Conservation (phyloP, 352 stramenopile genomes). For the Phytophthora pluvialis region DNA sequence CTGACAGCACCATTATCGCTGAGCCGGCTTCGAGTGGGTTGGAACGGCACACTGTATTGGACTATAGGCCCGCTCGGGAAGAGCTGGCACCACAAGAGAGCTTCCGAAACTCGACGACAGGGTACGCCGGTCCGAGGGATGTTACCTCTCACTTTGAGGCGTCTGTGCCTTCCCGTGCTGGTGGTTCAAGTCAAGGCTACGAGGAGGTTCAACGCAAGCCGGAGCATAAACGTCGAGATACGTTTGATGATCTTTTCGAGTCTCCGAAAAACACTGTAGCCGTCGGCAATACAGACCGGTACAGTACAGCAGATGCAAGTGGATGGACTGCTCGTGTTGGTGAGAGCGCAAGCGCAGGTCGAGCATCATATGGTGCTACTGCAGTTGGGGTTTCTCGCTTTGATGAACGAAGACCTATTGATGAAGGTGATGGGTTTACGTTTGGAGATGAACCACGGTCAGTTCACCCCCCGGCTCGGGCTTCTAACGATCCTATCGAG, state of each 20-base stretch:
- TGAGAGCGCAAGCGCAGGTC: constrained; percentile 9
- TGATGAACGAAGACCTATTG: constrained; percentile 41
- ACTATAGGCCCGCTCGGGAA: constrained; percentile 21
- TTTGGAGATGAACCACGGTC: constrained; percentile 7
- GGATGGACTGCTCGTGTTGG: constrained; percentile 21
- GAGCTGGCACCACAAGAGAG: constrained; percentile 7
- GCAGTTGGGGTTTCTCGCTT: constrained; percentile 61
- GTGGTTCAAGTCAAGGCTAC: neutral
- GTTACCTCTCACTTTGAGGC: constrained; percentile 13
- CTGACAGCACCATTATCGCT: neutral
- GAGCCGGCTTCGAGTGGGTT: constrained; percentile 13
- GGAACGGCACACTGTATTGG: constrained; percentile 38
- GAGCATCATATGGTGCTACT: constrained; percentile 9
- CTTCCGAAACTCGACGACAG: constrained; percentile 47
- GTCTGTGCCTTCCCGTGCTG: neutral
- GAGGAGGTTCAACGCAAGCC: constrained; percentile 24
- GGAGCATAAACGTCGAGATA: constrained; percentile 54
- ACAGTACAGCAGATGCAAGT: constrained; percentile 14
- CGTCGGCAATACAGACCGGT: neutral
- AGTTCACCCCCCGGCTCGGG: neutral
- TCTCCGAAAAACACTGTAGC: constrained; percentile 48
- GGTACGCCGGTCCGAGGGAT: constrained; percentile 18
- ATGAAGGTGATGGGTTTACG: constrained; percentile 38
- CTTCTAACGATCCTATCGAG: constrained; percentile 23
- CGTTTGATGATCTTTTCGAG: constrained; percentile 80